Percentiles rank a stretch among this genome's conserved stretches.
Evolutionary conservation across 306 rosid genomes (phyloP).

Genomic region (Senna siamea): DNA sequence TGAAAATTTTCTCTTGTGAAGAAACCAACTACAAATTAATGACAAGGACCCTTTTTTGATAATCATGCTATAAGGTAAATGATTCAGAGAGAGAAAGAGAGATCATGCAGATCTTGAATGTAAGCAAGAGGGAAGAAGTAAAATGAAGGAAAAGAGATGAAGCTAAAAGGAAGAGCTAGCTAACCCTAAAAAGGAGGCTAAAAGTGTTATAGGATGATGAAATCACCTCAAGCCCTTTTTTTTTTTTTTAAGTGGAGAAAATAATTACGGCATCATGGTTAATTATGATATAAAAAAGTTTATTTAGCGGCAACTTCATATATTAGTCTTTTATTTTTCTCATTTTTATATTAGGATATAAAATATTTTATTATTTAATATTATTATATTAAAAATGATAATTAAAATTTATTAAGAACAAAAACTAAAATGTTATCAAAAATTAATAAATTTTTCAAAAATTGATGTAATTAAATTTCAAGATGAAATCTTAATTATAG

Average conservation of each 20-base stretch:
- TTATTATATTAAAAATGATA: too few species aligned
- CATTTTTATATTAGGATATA: too few species aligned
- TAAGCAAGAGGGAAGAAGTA: slow-evolving; percentile 47
- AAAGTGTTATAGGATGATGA: slow-evolving; percentile 45
- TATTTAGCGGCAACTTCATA: too few species aligned
- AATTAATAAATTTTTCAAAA: too few species aligned
- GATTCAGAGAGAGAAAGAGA: slow-evolving; percentile 23
- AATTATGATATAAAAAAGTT: not conserved
- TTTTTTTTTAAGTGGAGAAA: slow-evolving; percentile 47
- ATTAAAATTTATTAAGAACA: too few species aligned
- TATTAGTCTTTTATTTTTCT: too few species aligned
- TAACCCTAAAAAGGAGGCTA: slow-evolving; percentile 30
- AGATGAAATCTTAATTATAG: too few species aligned
- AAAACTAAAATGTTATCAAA: too few species aligned
- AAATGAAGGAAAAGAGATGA: slow-evolving; percentile 42
- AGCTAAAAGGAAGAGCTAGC: slow-evolving; percentile 26
- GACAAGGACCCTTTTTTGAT: slow-evolving; percentile 69
- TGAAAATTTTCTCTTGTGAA: slow-evolving; percentile 53
- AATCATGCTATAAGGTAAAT: slow-evolving; percentile 54
- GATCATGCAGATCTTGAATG: slow-evolving; percentile 32
- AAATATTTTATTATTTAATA: too few species aligned
- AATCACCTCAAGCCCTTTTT: slow-evolving; percentile 45
- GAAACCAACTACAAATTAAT: slow-evolving; percentile 61
- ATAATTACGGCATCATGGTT: slow-evolving; percentile 60
- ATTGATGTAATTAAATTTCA: too few species aligned